A percentile compares a stretch with the other conserved stretches of the same genome.
Conservation (phyloP, 78 protist species). For the Goniomonas avonlea region DNA sequence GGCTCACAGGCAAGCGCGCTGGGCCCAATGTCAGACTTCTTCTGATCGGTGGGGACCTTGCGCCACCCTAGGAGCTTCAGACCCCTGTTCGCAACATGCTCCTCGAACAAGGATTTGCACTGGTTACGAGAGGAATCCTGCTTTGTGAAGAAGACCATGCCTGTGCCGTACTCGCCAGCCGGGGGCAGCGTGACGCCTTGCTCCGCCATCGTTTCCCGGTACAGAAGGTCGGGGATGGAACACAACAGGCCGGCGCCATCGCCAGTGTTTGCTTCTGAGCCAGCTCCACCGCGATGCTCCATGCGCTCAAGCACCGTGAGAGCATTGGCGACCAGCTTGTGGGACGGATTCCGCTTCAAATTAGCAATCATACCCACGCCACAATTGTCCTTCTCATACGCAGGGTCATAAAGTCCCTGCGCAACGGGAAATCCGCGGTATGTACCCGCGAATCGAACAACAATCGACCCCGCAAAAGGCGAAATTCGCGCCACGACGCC, state of each 20-base stretch:
- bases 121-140: neutral
- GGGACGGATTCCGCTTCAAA: neutral
- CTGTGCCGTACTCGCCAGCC: neutral
- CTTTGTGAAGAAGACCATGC: constrained; percentile 3
- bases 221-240: constrained; percentile 38
- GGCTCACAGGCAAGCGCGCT: constrained; percentile 5
- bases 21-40: neutral
- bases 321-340: neutral
- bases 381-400: constrained; percentile 48
- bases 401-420: constrained; percentile 59
- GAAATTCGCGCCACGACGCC: no score
- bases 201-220: neutral
- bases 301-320: constrained; percentile 31
- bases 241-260: constrained; percentile 54
- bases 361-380: constrained; percentile 56
- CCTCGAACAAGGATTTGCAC: neutral
- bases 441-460: no score
- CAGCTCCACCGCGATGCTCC: constrained; percentile 52
- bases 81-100: neutral
- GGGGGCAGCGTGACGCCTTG: constrained; percentile 4
- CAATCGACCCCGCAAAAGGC: no score
- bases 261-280: constrained; percentile 49
- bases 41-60: constrained; percentile 41
- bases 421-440: constrained; percentile 22
- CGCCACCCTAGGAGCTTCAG: constrained; percentile 41